phyloP scores from a whole-genome alignment of 441 rosid species.

The Gossypium davidsonii region DNA sequence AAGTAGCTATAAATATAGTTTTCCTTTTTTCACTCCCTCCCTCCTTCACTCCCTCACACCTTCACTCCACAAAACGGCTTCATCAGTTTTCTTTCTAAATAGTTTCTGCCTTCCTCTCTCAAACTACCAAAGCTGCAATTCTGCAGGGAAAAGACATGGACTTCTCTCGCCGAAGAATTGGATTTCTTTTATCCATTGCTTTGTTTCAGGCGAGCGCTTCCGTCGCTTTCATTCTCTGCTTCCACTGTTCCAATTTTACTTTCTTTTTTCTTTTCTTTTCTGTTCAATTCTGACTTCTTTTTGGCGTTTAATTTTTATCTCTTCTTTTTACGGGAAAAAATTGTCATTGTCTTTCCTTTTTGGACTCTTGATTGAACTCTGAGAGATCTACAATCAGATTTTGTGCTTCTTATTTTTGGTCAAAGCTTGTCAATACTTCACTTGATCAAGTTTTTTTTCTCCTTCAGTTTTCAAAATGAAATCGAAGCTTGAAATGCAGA shows the following conservation, averaged over 20 bases:
- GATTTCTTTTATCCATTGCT: constrained; percentile 22
- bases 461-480: not conserved
- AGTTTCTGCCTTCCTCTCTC: not conserved
- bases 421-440: not conserved
- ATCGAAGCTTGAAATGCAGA: not conserved
- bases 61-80: constrained; percentile 7
- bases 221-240: constrained; percentile 3
- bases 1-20: constrained; percentile 23
- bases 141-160: constrained; percentile 16
- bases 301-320: not conserved
- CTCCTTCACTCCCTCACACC: not conserved
- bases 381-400: not conserved
- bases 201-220: constrained; percentile 33
- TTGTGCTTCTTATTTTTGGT: not conserved
- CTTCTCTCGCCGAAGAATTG: constrained; percentile 12
- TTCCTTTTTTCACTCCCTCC: not conserved
- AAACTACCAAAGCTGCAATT: not conserved
- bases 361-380: not conserved
- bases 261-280: not conserved
- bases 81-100: not conserved
- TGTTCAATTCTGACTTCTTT: not conserved
- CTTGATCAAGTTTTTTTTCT: not conserved
- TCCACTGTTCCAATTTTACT: not conserved
- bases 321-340: not conserved
- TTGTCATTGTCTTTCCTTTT: not conserved